Base-by-base conservation (phyloP, 106 monocot genomes). In the Dendrobium catenatum region DNA sequence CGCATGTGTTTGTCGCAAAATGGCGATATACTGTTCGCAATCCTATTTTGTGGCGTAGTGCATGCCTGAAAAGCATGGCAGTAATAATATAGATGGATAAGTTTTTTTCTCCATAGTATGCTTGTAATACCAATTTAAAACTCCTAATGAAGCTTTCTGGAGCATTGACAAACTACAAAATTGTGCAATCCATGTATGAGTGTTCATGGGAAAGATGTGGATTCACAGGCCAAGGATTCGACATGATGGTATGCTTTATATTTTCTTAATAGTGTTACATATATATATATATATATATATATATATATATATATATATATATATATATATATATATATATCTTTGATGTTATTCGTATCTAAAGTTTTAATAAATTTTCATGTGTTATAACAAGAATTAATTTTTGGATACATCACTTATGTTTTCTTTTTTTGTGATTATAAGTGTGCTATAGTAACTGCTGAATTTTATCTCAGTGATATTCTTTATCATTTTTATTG, bases 131-230 rank as follows among this genome's bases (percentile, higher is more conserved):
- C 17, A 54, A 83, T 48, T 9, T 42, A 56, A 24, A 16, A 43
- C 26, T 82, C 9, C 29, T 48, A 86, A 27, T 90, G 77, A 80
- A 99, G 98, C 81, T 85, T 19, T 85, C 81, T 87, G 98, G 98
- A 81, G 83, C 82, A 72, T 51, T 89, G 61, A 73, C 86, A 68
- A 99, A 99, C 81, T 89, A 86, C 81, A 81, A 80, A 73, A 74
- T 91, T 11, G 83, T 93, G 18, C 86, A 82, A 73, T 88, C 90
- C n/a, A 27, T 82, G 74, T 99, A 88, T 86, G 91, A 90, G 13
- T 88, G 91, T 78, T 99, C 98, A 72, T 99, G 98, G 98, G 90
- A 82, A 99, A 91, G 86, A 99, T 99, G 98, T 99, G 93, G 93
- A 67, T 89, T 68, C 81, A 78, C 27, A 95, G 98, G 77, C 98